phyloP scores from a whole-genome alignment of 2,329 filamentous ascomycete species.

The Tolypocladium nubicola region DNA sequence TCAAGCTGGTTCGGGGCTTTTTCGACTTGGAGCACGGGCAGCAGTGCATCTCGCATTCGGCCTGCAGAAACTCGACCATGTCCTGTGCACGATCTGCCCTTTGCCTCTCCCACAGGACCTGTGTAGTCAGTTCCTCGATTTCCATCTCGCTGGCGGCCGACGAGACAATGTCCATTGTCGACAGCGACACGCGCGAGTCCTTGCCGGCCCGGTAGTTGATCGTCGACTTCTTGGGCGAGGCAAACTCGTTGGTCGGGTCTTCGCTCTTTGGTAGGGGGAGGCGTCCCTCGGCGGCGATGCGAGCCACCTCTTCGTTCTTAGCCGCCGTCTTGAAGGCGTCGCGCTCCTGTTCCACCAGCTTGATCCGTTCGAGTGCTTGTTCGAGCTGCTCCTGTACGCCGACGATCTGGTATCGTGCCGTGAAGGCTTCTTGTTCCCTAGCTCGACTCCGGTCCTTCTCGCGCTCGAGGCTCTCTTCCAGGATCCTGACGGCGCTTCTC shows the following conservation, averaged over 20 bases:
- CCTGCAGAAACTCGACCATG: constrained; percentile 64
- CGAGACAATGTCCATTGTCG: constrained; percentile 39
- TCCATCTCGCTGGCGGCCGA: constrained; percentile 47
- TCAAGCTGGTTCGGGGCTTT: constrained; percentile 7
- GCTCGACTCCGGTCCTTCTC: constrained; percentile 52
- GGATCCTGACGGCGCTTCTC: constrained; percentile 40
- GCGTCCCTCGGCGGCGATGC: constrained; percentile 60
- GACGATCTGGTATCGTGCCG: constrained; percentile 54
- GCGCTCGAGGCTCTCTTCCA: constrained; percentile 48
- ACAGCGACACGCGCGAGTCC: constrained; percentile 34
- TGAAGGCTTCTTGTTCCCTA: constrained; percentile 60
- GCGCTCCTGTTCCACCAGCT: constrained; percentile 60
- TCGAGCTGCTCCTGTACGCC: constrained; percentile 57
- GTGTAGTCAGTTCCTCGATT: constrained; percentile 42
- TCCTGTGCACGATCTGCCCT: constrained; percentile 60
- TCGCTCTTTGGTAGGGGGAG: constrained; percentile 50
- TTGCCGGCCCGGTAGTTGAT: constrained; percentile 19
- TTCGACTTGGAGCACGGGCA: constrained; percentile 46
- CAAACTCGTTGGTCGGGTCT: constrained; percentile 50
- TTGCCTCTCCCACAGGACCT: constrained; percentile 48
- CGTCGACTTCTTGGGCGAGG: constrained; percentile 37
- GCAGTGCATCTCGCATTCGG: constrained; percentile 60
- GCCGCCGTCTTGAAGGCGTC: constrained; percentile 63
- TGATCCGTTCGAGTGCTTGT: constrained; percentile 50
- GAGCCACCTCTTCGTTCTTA: constrained; percentile 62